These are phyloP conservation scores for Beauveria sp. DNA, from an alignment of 2,329 filamentous ascomycete species.

Conservation along the genomic window DNA sequence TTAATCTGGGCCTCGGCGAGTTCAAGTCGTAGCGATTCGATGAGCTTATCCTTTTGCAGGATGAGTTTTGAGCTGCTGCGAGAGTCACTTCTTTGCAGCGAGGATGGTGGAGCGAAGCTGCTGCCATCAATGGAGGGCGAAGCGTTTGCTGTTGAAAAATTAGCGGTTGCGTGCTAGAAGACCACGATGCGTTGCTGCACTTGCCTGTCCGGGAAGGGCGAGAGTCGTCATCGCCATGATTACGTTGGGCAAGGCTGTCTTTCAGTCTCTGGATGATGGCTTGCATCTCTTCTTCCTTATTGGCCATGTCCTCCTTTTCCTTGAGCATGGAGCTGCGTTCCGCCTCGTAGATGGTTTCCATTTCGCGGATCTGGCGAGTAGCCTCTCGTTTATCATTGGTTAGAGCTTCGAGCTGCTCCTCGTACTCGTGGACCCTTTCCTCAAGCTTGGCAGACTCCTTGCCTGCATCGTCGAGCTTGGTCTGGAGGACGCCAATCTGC, in stretches of 20 bases:
- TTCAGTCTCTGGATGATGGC: constrained; percentile 84
- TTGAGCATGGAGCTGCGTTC: constrained; percentile 81
- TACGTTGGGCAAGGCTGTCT: constrained; percentile 75
- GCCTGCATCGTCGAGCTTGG: constrained; percentile 75
- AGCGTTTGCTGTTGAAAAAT: constrained; percentile 35
- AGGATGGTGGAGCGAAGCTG: constrained; percentile 80
- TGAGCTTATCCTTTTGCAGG: constrained; percentile 92
- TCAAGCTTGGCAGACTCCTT: constrained; percentile 81
- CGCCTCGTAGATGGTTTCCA: constrained; percentile 86
- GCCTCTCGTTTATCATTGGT: constrained; percentile 80
- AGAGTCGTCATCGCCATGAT: constrained; percentile 43
- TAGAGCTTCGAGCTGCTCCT: constrained; percentile 72
- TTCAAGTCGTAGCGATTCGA: constrained; percentile 85
- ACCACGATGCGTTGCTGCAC: background rate
- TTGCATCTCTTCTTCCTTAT: constrained; percentile 85
- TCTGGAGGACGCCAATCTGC: constrained; percentile 76
- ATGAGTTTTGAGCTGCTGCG: constrained; percentile 83
- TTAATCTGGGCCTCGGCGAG: constrained; percentile 94
- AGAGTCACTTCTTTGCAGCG: constrained; percentile 79
- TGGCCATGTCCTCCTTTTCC: constrained; percentile 82
- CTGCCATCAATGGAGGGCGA: constrained; percentile 64
- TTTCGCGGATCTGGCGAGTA: constrained; percentile 75
- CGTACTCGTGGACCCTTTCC: constrained; percentile 77
- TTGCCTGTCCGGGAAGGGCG: constrained; percentile 9
- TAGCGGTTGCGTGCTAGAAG: background rate